A percentile compares a stretch with the other conserved stretches of the same genome.
Evolutionary conservation across 176 grass and related monocot species (phyloP).

Genomic region (Oryza punctata): DNA sequence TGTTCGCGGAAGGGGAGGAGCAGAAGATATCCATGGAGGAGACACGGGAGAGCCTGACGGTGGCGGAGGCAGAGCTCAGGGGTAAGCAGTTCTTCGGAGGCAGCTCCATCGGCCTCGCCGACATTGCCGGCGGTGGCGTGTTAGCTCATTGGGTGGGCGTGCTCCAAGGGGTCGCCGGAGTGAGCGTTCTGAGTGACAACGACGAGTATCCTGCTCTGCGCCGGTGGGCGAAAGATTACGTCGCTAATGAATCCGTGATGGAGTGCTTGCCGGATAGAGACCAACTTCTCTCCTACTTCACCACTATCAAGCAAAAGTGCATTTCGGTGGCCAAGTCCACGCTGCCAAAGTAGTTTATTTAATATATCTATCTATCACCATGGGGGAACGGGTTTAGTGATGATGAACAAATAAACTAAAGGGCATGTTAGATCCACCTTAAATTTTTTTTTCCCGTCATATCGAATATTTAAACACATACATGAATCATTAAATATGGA

Average conservation of each 20-base stretch:
- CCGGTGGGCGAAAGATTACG: neutral
- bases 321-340: neutral
- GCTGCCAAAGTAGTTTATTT: neutral
- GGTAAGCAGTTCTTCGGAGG: constrained; percentile 19
- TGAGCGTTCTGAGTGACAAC: neutral
- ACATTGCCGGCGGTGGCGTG: neutral
- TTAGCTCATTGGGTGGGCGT: neutral
- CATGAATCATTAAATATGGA: no score
- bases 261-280: neutral
- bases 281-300: constrained; percentile 19
- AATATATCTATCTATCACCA: no score
- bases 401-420: no score
- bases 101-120: neutral
- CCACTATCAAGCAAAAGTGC: constrained; percentile 7
- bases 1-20: constrained; percentile 34
- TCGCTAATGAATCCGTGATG: neutral
- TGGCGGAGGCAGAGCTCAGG: neutral
- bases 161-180: neutral
- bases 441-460: no score
- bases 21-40: constrained; percentile 28
- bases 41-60: neutral
- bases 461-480: no score
- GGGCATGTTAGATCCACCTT: no score
- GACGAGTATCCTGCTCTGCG: neutral
- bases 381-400: no score